Base-by-base conservation (phyloP, 495 filamentous ascomycete species). In the Corynascus novoguineensis region DNA sequence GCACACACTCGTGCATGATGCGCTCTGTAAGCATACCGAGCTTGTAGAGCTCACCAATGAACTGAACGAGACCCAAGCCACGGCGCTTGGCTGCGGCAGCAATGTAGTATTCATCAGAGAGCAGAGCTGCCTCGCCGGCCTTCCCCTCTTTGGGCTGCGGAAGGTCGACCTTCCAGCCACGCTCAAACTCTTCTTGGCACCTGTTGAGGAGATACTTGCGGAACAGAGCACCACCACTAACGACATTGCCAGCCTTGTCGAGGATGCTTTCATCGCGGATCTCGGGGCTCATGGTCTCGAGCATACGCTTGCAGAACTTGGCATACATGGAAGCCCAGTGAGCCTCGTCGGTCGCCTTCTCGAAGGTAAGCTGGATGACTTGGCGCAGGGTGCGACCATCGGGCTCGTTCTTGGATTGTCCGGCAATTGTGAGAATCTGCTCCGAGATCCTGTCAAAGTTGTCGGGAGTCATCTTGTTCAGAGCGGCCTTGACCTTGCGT, bases 381-480 rank as follows among this genome's bases (percentile, higher is more conserved):
- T 99, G 93, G 63, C 93, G 87, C 50, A 99, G 79, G 2, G 95
- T 97, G 17, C 93, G 86, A 35, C 93, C 93, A 68, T 99, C 95
- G 6, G 81, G 80, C 77, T 99, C 93, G 65, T 92, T 86, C 80
- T 95, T 96, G 31, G 93, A 97, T 67, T 99, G 93, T 10, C 82
- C 85, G 32, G 92, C 90, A 64, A 99, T 97, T 35, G 85, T 82
- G 25, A 97, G 80, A 52, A 99, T 96, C 71, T 97, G 91, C 49
- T 88, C 86, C 19, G 93, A 79, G 57, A 99, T 96, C 78, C 86
- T 90, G 63, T 97, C 91, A 69, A 99, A 99, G 64, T 97, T 97
- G 75, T 97, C 93, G 1, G 93, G 93, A 0, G 93, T 97, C 95
- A 99, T 97, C 86, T 97, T 97, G 82, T 99, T 97, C 63, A 99